Base-by-base conservation (phyloP, 2,329 filamentous ascomycete species). In the Blastomyces emzantsi region DNA sequence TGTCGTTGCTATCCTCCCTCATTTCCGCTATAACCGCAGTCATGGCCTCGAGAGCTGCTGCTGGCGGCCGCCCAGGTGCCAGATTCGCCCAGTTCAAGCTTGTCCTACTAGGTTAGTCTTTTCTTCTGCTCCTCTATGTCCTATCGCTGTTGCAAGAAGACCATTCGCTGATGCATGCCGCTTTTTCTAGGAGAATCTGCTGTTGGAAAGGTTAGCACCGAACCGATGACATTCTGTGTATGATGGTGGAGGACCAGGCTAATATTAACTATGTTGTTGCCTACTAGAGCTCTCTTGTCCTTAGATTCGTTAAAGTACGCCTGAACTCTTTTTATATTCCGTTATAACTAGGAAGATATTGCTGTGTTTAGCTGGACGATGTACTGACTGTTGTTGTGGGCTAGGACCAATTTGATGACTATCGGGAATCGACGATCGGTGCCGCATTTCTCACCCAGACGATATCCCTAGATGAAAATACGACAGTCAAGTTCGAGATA, bases 21-120 rank as follows among this genome's bases (percentile, higher is more conserved):
- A 3, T 43, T 39, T 45, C 22, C 30, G 22, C 7, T 45, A n/a
- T 28, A 52, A 28, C 13, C 49, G 22, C 56, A 43, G 82, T 72
- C 76, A 97, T 97, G 93, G 90, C 92, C 79, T 85, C 90, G 77
- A 87, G 92, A 86, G 86, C 87, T 80, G 87, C 83, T 85, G 87
- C 87, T 85, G 82, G 83, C 74, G 82, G 81, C 73, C 81, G 85
- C 69, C 83, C 84, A 66, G 83, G 83, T 73, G 84, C 90, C 79
- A 88, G 93, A 74, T 97, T 99, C 79, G 93, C 94, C 73, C 94
- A 99, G 84, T 99, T 99, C 82, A 99, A 99, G 84, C 85, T 99
- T 72, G 94, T 99, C 69, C 83, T 99, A 74, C 84, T 99, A 69
- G 94, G 94, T 97, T 85, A 70, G 88, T 74, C 64, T 56, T 19